Evolutionary conservation across 2,329 filamentous ascomycete species (phyloP).

Genomic region (Diaporthe batatas): DNA sequence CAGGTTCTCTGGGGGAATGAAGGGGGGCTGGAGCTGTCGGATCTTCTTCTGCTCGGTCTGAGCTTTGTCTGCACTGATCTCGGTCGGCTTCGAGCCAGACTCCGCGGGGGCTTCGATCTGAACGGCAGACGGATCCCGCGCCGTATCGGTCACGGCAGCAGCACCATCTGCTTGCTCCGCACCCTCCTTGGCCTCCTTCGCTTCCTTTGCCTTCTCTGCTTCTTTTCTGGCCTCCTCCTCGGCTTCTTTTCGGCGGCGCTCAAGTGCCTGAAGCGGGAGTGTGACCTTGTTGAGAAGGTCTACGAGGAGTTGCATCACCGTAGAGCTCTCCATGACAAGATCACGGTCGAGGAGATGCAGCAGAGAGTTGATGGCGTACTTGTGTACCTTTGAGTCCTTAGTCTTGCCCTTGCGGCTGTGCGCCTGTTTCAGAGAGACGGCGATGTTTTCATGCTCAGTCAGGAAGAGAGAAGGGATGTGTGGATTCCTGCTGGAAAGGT

Average conservation of each 20-base stretch:
- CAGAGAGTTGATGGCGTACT: slow-evolving; percentile 92
- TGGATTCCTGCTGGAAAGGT: slow-evolving; percentile 85
- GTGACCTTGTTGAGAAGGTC: slow-evolving; percentile 90
- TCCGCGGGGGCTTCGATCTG: slow-evolving; percentile 45
- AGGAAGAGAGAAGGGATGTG: slow-evolving; percentile 94
- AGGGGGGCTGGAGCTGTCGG: slow-evolving; percentile 79
- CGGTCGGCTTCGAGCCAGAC: slow-evolving; percentile 48
- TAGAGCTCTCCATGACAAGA: slow-evolving; percentile 95
- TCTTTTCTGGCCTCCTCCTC: slow-evolving; percentile 66
- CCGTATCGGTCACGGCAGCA: slow-evolving; percentile 40
- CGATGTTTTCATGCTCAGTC: slow-evolving; percentile 87
- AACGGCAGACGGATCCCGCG: slow-evolving; percentile 3
- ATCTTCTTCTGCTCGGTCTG: slow-evolving; percentile 62
- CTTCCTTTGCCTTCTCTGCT: slow-evolving; percentile 51
- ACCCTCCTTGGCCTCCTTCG: slow-evolving; percentile 49
- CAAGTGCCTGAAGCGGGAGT: slow-evolving; percentile 82
- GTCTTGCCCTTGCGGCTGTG: slow-evolving; percentile 87
- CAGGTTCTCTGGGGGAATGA: slow-evolving; percentile 90
- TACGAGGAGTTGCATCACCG: slow-evolving; percentile 94
- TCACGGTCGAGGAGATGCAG: slow-evolving; percentile 91
- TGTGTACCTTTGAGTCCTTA: slow-evolving; percentile 86
- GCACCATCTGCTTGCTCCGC: slow-evolving; percentile 44
- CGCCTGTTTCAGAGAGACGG: slow-evolving; percentile 81
- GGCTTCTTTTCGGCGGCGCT: slow-evolving; percentile 85
- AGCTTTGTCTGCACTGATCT: slow-evolving; percentile 51